These are phyloP conservation scores for Bacterosira constricta DNA, from an alignment of 108 stramenopile species.

Conservation along the genomic window DNA sequence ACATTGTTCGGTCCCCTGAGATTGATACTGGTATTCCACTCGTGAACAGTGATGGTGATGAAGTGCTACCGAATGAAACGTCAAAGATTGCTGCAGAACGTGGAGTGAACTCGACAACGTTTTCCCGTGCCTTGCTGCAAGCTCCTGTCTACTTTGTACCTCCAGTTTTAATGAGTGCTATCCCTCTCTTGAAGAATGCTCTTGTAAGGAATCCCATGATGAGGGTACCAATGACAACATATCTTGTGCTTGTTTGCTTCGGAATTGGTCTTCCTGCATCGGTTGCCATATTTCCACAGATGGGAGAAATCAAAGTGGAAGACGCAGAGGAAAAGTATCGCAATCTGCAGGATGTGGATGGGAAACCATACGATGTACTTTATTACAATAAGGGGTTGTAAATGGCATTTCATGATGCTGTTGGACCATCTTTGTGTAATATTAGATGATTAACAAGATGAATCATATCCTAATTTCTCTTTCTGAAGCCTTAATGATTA, in stretches of 20 bases:
- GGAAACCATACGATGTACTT: conserved; percentile 59
- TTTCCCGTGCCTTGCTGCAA: conserved; percentile 79
- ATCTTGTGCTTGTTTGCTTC: conserved; percentile 71
- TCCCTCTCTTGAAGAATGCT: conserved; percentile 44
- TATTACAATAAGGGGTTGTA: conserved; percentile 83
- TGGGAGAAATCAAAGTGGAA: conserved; percentile 57
- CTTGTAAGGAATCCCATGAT: conserved; percentile 51
- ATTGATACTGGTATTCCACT: conserved; percentile 79
- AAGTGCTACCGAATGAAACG: conserved; percentile 52
- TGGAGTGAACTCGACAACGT: conserved; percentile 80
- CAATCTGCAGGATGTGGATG: conserved; percentile 26
- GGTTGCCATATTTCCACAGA: conserved; percentile 89
- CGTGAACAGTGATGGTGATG: conserved; percentile 49
- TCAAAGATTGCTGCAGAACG: conserved; percentile 68
- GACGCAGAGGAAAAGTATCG: conserved; percentile 73
- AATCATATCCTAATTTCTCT: no score
- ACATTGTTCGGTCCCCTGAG: conserved; percentile 87
- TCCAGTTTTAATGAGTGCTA: conserved; percentile 58
- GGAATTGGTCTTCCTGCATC: conserved; percentile 85
- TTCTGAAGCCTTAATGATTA: no score
- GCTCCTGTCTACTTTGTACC: conserved; percentile 87
- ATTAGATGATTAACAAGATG: no score
- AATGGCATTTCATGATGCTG: not conserved
- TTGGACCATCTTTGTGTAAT: no score
- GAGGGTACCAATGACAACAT: conserved; percentile 83